Evolutionary conservation across 495 filamentous ascomycete genomes (phyloP).

Genomic region (Peziza echinospora): DNA sequence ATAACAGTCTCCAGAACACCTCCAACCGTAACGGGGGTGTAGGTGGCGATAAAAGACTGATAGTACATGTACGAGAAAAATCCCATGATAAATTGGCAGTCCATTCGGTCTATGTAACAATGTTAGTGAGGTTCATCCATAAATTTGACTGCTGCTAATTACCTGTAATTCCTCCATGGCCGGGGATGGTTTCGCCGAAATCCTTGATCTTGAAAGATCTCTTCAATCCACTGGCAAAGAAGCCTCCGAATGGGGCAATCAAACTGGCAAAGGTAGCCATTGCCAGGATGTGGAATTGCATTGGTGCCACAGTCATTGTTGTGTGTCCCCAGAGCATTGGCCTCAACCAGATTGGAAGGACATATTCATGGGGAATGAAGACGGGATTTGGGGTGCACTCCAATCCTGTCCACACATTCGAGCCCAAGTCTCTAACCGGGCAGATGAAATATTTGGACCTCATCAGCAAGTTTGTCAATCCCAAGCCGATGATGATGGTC

Average conservation of each 20-base stretch:
- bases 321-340: slow-evolving; percentile 28
- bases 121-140: not conserved
- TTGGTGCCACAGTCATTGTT: slow-evolving; percentile 45
- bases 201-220: slow-evolving; percentile 99
- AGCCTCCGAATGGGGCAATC: slow-evolving; percentile 94
- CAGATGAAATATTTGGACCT: slow-evolving; percentile 95
- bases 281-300: slow-evolving; percentile 83
- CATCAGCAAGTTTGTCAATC: slow-evolving; percentile 72
- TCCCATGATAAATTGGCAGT: slow-evolving; percentile 99
- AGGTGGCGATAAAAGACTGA: slow-evolving; percentile 82
- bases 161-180: slow-evolving; percentile 84
- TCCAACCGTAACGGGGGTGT: slow-evolving; percentile 51
- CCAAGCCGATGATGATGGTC: slow-evolving; percentile 65
- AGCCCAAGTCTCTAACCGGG: slow-evolving; percentile 88
- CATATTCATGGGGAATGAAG: slow-evolving; percentile 60
- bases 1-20: slow-evolving; percentile 75
- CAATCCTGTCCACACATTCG: slow-evolving; percentile 78
- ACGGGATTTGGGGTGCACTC: slow-evolving; percentile 84
- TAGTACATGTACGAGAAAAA: slow-evolving; percentile 98
- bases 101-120: slow-evolving; percentile 55
- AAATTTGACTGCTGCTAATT: not conserved
- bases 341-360: slow-evolving; percentile 44
- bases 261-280: slow-evolving; percentile 89
- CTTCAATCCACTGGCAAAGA: slow-evolving; percentile 96
- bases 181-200: slow-evolving; percentile 94